Evolutionary conservation across 2,329 filamentous ascomycete species (phyloP), one percentile per base, ranked within the genome.

Genomic region (Allantophomopsis lycopodina): DNA sequence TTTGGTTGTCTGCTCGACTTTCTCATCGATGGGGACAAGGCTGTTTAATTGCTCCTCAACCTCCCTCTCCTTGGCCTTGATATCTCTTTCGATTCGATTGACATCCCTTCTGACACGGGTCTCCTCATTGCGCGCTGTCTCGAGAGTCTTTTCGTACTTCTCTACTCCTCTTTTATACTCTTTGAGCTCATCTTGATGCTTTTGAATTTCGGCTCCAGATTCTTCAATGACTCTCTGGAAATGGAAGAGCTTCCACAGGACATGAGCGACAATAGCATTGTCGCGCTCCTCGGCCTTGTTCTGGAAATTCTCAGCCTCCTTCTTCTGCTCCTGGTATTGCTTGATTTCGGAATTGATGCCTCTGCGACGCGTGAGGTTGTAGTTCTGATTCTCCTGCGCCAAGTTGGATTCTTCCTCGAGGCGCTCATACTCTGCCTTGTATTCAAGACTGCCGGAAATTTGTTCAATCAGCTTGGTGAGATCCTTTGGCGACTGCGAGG

Each of bases 301-400:
- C 55, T 93, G 83, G 55, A 89, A 98, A 50, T 81, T 89, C 48
- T 98, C 91, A 5, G 89, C 89, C 55, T 96, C 91, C 49, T 79
- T 79, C 64, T 96, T 96, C 60, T 96, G 89, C 57, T 96, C 87
- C 54, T 94, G 83, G 54, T 95, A 98, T 53, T 94, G 87, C 57
- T 91, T 94, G 58, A 98, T 93, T 61, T 98, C 91, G 2, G 87
- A 89, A 59, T 96, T 96, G 63, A 98, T 95, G 36, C 84, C 87
- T 49, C 91, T 79, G 28, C 91, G 83, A 44, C 88, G 77, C 53
- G 91, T 83, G 7, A 96, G 75, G 56, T 94, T 88, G 49, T 86
- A 83, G 35, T 79, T 84, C 48, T 94, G 85, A 48, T 93, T 85
- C 52, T 96, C 89, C 1, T 81, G 76, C 5, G 89, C 87, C 50